Evolutionary conservation across 768 basidiomycete genomes (phyloP).

Genomic region (Cubamyces sp.): DNA sequence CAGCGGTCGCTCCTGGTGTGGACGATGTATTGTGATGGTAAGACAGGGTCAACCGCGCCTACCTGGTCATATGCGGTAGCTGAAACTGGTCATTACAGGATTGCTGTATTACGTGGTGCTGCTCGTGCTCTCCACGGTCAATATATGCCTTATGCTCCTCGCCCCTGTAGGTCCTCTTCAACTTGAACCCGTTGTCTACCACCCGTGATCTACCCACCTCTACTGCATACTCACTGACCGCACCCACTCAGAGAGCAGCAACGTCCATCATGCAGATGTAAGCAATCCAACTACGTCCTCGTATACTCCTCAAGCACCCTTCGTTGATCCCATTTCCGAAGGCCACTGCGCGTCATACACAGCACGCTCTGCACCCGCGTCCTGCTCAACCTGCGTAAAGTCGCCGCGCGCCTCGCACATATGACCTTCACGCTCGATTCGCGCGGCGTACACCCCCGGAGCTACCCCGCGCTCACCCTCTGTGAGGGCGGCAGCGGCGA

Average conservation of each 20-base stretch:
- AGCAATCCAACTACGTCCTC: neutral
- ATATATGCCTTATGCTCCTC: conserved; percentile 9
- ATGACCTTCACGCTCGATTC: neutral
- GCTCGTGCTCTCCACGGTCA: conserved; percentile 3
- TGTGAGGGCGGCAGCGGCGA: neutral
- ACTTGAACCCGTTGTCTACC: no score
- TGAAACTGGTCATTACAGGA: neutral
- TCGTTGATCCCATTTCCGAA: neutral
- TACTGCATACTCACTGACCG: no score
- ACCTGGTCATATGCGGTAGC: no score
- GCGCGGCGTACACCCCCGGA: neutral
- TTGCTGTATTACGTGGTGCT: conserved; percentile 11
- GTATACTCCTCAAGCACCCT: neutral
- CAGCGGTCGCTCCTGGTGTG: neutral
- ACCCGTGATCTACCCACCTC: no score
- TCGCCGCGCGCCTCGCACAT: conserved; percentile 3
- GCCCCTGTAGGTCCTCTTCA: neutral
- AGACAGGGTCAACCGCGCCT: neutral
- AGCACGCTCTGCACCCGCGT: conserved; percentile 8
- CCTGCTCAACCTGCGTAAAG: conserved; percentile 9
- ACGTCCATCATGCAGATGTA: conserved; percentile 3
- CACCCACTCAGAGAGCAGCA: neutral
- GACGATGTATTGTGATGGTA: conserved; percentile 19
- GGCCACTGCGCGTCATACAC: conserved; percentile 8
- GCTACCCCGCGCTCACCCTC: neutral